phyloP scores from a whole-genome alignment of 78 protist species.

The Dictyostelium brefeldianum region DNA sequence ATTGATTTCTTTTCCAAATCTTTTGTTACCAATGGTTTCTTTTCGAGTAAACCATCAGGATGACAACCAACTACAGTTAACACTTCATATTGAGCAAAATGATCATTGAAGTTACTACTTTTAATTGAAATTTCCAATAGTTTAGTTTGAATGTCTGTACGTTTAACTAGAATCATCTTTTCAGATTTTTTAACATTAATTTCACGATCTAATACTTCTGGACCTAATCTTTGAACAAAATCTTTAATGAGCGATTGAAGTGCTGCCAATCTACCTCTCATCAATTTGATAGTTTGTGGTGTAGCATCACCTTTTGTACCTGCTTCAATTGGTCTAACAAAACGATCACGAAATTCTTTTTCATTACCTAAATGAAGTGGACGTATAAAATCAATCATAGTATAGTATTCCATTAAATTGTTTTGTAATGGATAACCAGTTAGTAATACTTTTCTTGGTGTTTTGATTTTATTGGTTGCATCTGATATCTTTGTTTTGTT shows the following conservation, averaged over 20 bases:
- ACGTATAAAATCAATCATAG: constrained; percentile 88
- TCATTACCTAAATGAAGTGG: constrained; percentile 56
- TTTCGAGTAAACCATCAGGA: constrained; percentile 53
- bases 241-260: constrained; percentile 19
- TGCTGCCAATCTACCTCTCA: constrained; percentile 49
- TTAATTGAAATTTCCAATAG: not conserved
- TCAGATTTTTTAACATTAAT: constrained; percentile 12
- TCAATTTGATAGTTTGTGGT: not conserved
- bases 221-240: constrained; percentile 52
- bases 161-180: constrained; percentile 37
- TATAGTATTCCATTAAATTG: constrained; percentile 89
- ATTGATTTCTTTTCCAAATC: constrained; percentile 26
- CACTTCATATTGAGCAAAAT: constrained; percentile 26
- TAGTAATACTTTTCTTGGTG: constrained; percentile 72
- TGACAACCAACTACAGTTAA: constrained; percentile 35
- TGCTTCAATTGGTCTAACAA: constrained; percentile 74
- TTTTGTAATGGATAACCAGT: constrained; percentile 96
- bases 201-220: constrained; percentile 9
- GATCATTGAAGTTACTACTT: not conserved
- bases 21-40: constrained; percentile 30
- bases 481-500: not conserved
- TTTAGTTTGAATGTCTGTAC: constrained; percentile 23
- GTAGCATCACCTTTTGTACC: constrained; percentile 36
- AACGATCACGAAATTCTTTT: constrained; percentile 50
- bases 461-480: not conserved